Evolutionary conservation across 768 basidiomycete species (phyloP).

Genomic region (Tylopilus subfusipes): DNA sequence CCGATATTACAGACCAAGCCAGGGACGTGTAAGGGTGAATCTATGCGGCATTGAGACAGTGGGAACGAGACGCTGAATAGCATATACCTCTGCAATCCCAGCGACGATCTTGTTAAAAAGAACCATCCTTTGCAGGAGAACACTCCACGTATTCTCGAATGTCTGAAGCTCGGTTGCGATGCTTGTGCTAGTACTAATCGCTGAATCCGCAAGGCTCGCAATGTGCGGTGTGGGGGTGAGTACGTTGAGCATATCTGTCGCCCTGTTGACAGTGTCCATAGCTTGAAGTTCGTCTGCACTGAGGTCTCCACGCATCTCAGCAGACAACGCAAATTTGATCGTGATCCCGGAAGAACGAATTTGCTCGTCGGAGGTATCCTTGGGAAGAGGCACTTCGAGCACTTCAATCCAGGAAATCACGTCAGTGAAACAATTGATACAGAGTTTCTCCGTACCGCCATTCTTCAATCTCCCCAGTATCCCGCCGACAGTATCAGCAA

Average conservation of each 20-base stretch:
- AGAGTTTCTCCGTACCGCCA: constrained; percentile 7
- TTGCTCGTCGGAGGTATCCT: background rate
- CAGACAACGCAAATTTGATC: constrained; percentile 14
- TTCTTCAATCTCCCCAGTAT: constrained; percentile 8
- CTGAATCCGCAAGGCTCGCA: background rate
- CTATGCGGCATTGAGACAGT: constrained; percentile 4
- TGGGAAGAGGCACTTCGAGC: constrained; percentile 11
- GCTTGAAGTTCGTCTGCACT: constrained; percentile 16
- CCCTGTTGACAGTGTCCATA: constrained; percentile 7
- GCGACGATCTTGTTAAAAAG: constrained; percentile 11
- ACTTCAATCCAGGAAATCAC: constrained; percentile 1
- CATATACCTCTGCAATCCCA: constrained; percentile 13
- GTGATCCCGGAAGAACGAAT: background rate
- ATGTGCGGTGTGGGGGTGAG: background rate
- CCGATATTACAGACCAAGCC: constrained; percentile 23
- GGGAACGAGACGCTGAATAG: background rate
- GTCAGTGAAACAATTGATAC: background rate
- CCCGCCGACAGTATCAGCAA: constrained; percentile 9
- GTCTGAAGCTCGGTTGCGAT: constrained; percentile 3
- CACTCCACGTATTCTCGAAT: constrained; percentile 18
- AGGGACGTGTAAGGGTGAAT: constrained; percentile 18
- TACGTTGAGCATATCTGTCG: background rate
- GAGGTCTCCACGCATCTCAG: background rate
- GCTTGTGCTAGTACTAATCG: background rate
- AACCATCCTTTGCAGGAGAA: constrained; percentile 12